Evolutionary conservation across 345 rosid species (phyloP).

Genomic region (Leavenworthia alabamica): DNA sequence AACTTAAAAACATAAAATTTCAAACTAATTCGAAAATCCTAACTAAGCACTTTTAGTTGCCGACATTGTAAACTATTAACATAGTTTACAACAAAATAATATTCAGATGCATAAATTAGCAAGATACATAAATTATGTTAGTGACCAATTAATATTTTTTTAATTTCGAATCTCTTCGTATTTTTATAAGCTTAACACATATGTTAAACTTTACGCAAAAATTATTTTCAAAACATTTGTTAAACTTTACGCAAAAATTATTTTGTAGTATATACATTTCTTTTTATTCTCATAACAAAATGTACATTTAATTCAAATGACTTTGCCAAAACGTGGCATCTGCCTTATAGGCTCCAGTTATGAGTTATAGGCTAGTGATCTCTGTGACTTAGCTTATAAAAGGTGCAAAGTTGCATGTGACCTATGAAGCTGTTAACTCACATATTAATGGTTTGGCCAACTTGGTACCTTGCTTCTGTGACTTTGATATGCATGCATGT

Average conservation of each 20-base stretch:
- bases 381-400: constrained; percentile 23
- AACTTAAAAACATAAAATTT: not conserved
- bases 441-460: constrained; percentile 13
- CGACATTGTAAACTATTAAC: not conserved
- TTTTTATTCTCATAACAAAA: not conserved
- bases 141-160: not conserved
- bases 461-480: constrained; percentile 20
- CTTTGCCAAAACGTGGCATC: constrained; percentile 10
- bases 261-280: not conserved
- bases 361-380: constrained; percentile 1
- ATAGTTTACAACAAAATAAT: not conserved
- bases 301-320: not conserved
- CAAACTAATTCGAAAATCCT: not conserved
- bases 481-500: constrained; percentile 26
- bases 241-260: not conserved
- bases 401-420: constrained; percentile 22
- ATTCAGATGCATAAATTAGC: not conserved
- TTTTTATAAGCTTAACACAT: not conserved
- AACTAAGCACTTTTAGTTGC: not conserved
- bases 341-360: not conserved
- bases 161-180: not conserved
- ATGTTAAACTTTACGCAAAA: not conserved
- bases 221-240: not conserved
- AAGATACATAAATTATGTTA: not conserved
- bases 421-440: constrained; percentile 16